These are phyloP conservation scores for Aspergillus ochraceus DNA, from an alignment of 2,329 filamentous ascomycete species.

Conservation along the genomic window DNA sequence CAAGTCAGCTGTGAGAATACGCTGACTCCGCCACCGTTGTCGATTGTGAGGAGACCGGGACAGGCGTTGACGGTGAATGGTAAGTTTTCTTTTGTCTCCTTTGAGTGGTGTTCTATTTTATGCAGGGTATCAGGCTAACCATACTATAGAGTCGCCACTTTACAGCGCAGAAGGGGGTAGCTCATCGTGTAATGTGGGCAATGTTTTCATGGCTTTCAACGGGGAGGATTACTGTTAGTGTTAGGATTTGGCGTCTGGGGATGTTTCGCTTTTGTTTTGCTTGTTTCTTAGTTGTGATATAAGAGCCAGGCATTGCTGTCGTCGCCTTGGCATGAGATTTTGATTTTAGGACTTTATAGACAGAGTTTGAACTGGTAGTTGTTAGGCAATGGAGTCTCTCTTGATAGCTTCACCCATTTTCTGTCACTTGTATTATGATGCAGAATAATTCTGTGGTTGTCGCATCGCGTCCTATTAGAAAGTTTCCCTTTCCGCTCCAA, in stretches of 20 bases:
- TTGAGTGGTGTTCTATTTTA: not conserved
- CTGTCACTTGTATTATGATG: too few relatives aligned
- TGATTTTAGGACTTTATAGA: too few relatives aligned
- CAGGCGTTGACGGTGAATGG: not conserved
- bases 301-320: too few relatives aligned
- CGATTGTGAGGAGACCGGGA: conserved; percentile 1
- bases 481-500: too few relatives aligned
- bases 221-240: not conserved
- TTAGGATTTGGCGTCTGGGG: not conserved
- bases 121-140: too few relatives aligned
- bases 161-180: not conserved
- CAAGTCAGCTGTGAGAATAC: conserved; percentile 10
- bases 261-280: not conserved
- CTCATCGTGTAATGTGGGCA: not conserved
- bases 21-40: conserved; percentile 5
- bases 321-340: too few relatives aligned
- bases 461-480: too few relatives aligned
- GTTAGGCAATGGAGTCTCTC: too few relatives aligned
- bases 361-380: too few relatives aligned
- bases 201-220: not conserved
- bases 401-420: too few relatives aligned
- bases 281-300: too few relatives aligned
- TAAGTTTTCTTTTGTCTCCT: not conserved
- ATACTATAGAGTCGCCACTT: not conserved
- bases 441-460: too few relatives aligned